A percentile compares a stretch with the other conserved stretches of the same genome.
These are phyloP conservation scores for Aureobasidium leucospermi DNA, from an alignment of 2,329 filamentous ascomycete genomes.

Conservation along the genomic window DNA sequence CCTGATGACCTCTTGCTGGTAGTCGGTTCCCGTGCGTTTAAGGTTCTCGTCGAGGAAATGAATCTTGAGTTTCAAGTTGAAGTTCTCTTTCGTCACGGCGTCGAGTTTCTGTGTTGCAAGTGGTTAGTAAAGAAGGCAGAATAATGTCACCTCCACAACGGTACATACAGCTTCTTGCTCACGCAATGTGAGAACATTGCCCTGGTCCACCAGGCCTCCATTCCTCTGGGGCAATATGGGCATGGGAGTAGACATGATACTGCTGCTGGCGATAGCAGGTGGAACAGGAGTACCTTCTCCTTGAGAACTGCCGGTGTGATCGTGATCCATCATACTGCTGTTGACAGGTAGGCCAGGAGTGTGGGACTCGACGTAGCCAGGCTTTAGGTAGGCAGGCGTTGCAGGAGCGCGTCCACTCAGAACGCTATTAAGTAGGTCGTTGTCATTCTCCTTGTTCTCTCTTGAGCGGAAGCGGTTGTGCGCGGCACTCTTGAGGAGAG, in stretches of 20 bases:
- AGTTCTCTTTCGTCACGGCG: constrained; percentile 97
- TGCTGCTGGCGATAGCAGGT: constrained; percentile 70
- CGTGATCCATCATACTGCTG: constrained; percentile 58
- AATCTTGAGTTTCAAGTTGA: constrained; percentile 91
- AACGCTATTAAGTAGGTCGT: constrained; percentile 22
- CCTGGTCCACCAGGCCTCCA: constrained; percentile 68
- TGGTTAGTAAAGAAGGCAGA: not conserved
- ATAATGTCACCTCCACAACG: too few species aligned
- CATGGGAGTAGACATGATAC: constrained; percentile 72
- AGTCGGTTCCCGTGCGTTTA: constrained; percentile 78
- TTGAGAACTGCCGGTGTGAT: constrained; percentile 56
- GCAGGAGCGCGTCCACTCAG: constrained; percentile 42
- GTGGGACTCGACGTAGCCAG: constrained; percentile 55
- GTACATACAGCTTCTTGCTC: constrained; percentile 78
- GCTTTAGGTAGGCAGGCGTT: constrained; percentile 62
- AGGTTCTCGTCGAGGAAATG: constrained; percentile 92
- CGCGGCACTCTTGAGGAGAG: constrained; percentile 77
- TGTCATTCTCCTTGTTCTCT: constrained; percentile 19
- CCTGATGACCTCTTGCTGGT: constrained; percentile 79
- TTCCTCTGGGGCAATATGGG: constrained; percentile 58
- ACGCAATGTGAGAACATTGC: constrained; percentile 82
- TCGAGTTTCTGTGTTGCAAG: constrained; percentile 58
- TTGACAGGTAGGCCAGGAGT: constrained; percentile 72
- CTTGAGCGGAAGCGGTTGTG: constrained; percentile 51
- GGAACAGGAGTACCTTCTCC: constrained; percentile 67